Base-by-base conservation (phyloP, 352 stramenopile genomes). In the Aphanomyces invadans region DNA sequence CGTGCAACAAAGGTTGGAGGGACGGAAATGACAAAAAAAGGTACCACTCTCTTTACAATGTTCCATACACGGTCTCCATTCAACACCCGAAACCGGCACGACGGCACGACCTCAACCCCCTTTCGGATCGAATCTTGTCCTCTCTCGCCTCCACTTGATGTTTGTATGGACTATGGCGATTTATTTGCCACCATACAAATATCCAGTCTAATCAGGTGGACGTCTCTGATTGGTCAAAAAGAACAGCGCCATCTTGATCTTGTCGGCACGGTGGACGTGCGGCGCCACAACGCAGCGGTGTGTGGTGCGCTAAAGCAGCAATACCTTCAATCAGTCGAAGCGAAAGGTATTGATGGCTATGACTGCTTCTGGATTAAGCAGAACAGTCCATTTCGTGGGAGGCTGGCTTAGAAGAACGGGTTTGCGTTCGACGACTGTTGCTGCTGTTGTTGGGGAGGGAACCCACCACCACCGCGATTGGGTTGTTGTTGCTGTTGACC, bases 331-430 rank as follows among this genome's bases (percentile, higher is more conserved):
- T n/a, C n/a, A n/a, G n/a, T n/a, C n/a, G n/a, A n/a, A n/a, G n/a
- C n/a, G n/a, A n/a, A n/a, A n/a, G n/a, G 36, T 42, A 42, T 7
- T 42, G 15, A 15, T 42, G 15, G 15, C 36, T 42, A 42, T 42
- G 7, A 42, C 7, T 42, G 15, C 36, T 42, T 15, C 15, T 42
- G 7, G 15, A 42, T 42, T 42, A 7, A 42, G 15, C 36, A 42
- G 36, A n/a, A n/a, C n/a, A n/a, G 7, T 42, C 36, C 7, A 15
- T 7, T 42, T 42, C 36, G 36, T 42, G 7, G 36, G 7, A 15
- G 15, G 26, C 46, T n/a, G n/a, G 46, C 12, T 66, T 57, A 67
- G 26, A 67, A 67, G 60, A 67, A 67, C n/a, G 60, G 60, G 21
- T 67, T 67, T 25, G 15, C n/a, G 31, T 57, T 25, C 49, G 19